Conservation (phyloP, 2,329 filamentous ascomycete species). For the Arthrinium phaeospermum region DNA sequence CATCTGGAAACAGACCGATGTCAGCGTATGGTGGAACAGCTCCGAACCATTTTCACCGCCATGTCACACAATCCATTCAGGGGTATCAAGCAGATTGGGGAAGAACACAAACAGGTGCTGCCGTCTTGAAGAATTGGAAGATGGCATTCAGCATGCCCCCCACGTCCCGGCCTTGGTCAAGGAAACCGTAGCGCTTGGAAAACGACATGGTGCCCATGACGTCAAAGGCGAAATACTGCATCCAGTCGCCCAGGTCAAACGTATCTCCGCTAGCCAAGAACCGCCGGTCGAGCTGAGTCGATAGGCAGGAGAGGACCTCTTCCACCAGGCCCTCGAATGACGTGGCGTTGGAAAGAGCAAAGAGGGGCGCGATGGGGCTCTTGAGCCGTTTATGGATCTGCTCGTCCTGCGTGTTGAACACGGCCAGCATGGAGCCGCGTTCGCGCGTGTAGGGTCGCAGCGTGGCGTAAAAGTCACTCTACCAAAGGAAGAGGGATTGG, state of each 20-base stretch:
- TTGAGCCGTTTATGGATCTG: conserved; percentile 36
- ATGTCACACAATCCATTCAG: no score
- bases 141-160: conserved; percentile 33
- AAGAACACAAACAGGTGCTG: no score
- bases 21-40: no score
- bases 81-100: no score
- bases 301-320: conserved; percentile 28
- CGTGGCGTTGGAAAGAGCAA: conserved; percentile 29
- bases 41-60: no score
- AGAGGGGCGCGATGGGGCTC: conserved; percentile 34
- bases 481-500: no score
- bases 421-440: not conserved
- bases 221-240: conserved; percentile 42
- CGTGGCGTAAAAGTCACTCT: no score
- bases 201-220: conserved; percentile 40
- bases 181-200: conserved; percentile 36
- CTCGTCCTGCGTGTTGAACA: conserved; percentile 30
- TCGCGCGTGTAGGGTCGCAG: not conserved
- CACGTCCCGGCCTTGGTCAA: conserved; percentile 37
- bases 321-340: conserved; percentile 32
- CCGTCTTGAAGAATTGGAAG: conserved; percentile 2
- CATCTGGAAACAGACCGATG: conserved; percentile 25
- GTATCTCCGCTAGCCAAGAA: not conserved
- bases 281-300: conserved; percentile 29
- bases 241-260: conserved; percentile 34